These are phyloP conservation scores for Talaromyces amestolkiae DNA, from an alignment of 2,329 filamentous ascomycete genomes.

Conservation along the genomic window DNA sequence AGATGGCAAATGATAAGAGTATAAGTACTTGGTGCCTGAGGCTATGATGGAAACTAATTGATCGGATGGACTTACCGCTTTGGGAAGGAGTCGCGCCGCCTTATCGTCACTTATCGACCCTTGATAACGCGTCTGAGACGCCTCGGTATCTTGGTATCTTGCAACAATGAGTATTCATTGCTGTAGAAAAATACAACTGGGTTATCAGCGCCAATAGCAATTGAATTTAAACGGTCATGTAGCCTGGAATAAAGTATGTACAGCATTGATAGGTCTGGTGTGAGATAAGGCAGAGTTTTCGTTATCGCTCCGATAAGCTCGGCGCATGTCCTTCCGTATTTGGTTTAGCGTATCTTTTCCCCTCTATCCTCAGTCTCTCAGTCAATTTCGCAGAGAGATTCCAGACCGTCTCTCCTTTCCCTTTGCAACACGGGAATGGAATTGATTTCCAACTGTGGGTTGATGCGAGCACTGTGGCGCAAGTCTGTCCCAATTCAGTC, in stretches of 20 bases:
- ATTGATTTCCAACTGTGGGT: neutral
- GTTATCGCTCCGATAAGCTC: neutral
- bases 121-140: neutral
- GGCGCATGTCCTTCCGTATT: constrained; percentile 12
- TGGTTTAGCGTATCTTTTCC: constrained; percentile 4
- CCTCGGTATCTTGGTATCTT: too few species aligned
- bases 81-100: constrained; percentile 17
- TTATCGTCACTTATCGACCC: neutral
- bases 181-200: too few species aligned
- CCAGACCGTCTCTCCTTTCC: neutral
- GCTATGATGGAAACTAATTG: neutral
- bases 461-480: neutral
- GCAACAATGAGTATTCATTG: too few species aligned
- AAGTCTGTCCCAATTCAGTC: neutral
- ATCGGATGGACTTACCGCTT: constrained; percentile 13
- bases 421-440: neutral
- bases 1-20: neutral
- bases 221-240: too few species aligned
- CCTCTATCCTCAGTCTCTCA: neutral
- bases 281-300: neutral
- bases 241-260: neutral
- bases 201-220: too few species aligned
- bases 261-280: neutral
- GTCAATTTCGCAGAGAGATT: neutral
- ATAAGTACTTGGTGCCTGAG: constrained; percentile 7